Base-by-base conservation (phyloP, 805 yeast species). In the Candida xiaguanensis region DNA sequence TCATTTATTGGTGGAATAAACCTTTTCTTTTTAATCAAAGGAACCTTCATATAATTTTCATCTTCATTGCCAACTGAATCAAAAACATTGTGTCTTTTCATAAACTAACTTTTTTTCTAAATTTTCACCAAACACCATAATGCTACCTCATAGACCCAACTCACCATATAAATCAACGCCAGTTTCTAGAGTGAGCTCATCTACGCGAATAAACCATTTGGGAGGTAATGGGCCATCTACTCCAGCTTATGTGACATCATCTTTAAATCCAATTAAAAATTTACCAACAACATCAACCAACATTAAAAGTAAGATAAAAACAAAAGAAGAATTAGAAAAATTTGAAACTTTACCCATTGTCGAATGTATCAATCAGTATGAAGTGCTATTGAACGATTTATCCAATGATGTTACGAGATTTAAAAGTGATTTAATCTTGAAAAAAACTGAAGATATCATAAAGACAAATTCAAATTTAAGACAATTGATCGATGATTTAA, bases 251-350 rank as follows among this genome's bases (percentile, higher is more conserved):
- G 61, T 62, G 23, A 48, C 63, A 7, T 63, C 70, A 13, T 63
- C 72, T 11, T 54, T 67, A 26, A 68, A 67, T 40, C 74, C 73
- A 8, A 52, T 50, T 18, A 50, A 55, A 41, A 60, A 61, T 43
- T 34, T 52, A 8, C 63, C 64, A 2, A 46, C 56, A 2, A 54
- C 50, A 20, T 43, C 40, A 34, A 34, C 34, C 26, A 45, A 42
- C 25, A 45, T 50, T 38, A 48, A 45, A 25, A 42, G 45, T 31
- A 46, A 38, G 15, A 50, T 52, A 18, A 50, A 38, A 12, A 46
- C 55, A 2, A 50, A 46, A 18, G 59, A 56, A 16, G 65, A 58
- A 17, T 41, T 54, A 9, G 52, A 50, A 8, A 39, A 42, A 30
- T 63, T 61, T 40, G 65, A 65, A 34, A 46, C 54, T n/a, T 45